Evolutionary conservation across 2,329 filamentous ascomycete species (phyloP), one percentile per base, ranked within the genome.

Genomic region (Lachnellula subtilissima): DNA sequence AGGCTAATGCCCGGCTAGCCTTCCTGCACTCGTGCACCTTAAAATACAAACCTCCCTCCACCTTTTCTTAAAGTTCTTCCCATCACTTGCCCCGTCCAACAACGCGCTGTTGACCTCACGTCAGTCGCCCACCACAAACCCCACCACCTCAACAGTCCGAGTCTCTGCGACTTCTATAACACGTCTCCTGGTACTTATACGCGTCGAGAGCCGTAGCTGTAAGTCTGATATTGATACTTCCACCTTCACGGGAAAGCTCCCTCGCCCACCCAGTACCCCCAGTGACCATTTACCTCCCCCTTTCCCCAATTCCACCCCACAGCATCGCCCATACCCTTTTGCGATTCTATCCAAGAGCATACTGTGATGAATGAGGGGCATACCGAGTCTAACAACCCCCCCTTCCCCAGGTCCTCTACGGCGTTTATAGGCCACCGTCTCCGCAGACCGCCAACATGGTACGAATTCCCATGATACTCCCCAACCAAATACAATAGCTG

Each of bases 11-110:
- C 15, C 39, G 17, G 17, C 39, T 67, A 65, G 69, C 69, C 64
- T 56, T 52, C 54, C 50, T 47, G 54, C 28, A 32, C 28, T 32
- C 11, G 28, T 32, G 28, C 28, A 36, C 58, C 40, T 66, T 66
- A 56, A 69, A 66, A 48, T 70, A 71, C 67, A 72, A 66, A 66
- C 66, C 56, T 64, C 64, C 62, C 63, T 64, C 64, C 63, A 61
- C 52, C 58, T 61, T 50, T 50, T 51, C 61, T 50, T 50, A 57
- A 32, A 48, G 9, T 62, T 66, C 64, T 66, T 63, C 64, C 65
- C 59, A 60, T 62, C 64, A 63, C 68, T 64, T 62, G 56, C 59
- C 49, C 47, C 53, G 39, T 59, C 58, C 58, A 54, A 48, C 60
- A 60, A 62, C 65, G 57, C 63, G 58, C 28, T 32, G 28, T 32